Percentiles rank a stretch among this genome's conserved stretches.
These are phyloP conservation scores for Mortierella sp. DNA, from an alignment of 371 early-diverging fungal genomes.

Conservation along the genomic window DNA sequence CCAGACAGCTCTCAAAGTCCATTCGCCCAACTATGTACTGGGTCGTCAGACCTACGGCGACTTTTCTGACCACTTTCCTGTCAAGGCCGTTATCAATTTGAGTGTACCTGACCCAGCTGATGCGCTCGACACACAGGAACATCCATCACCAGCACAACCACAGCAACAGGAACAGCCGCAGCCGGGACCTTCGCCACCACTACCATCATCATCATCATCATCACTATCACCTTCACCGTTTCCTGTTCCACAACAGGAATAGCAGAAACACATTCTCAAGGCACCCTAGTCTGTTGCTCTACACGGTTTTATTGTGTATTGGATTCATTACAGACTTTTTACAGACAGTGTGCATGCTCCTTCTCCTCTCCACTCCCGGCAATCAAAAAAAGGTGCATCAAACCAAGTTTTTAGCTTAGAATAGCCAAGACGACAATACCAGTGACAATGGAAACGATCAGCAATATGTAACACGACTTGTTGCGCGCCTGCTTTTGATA, in stretches of 20 bases:
- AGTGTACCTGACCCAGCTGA: background rate
- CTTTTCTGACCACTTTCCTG: conserved; percentile 11
- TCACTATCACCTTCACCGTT: too few species aligned
- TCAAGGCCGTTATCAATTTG: conserved; percentile 1
- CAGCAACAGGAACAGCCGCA: background rate
- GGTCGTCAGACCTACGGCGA: conserved; percentile 3
- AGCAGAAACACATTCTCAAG: background rate
- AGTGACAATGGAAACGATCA: conserved; percentile 75
- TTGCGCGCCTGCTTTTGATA: conserved; percentile 83
- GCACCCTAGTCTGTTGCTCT: background rate
- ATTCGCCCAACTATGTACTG: conserved; percentile 6
- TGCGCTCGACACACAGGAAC: too few species aligned
- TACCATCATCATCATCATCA: background rate
- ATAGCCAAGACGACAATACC: conserved; percentile 57
- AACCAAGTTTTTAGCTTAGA: background rate
- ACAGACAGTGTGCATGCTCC: too few species aligned
- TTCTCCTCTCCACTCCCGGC: too few species aligned
- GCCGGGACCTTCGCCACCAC: background rate
- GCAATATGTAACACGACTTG: conserved; percentile 82
- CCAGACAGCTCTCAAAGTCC: conserved; percentile 5
- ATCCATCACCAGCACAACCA: background rate
- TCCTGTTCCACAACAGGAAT: too few species aligned
- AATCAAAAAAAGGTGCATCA: background rate
- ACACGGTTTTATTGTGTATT: too few species aligned
- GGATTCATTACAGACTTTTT: too few species aligned